Percentiles rank a stretch among this genome's conserved stretches.
Conservation (phyloP, 2,329 filamentous ascomycete genomes). For the Scopulariopsis brevicaulis region DNA sequence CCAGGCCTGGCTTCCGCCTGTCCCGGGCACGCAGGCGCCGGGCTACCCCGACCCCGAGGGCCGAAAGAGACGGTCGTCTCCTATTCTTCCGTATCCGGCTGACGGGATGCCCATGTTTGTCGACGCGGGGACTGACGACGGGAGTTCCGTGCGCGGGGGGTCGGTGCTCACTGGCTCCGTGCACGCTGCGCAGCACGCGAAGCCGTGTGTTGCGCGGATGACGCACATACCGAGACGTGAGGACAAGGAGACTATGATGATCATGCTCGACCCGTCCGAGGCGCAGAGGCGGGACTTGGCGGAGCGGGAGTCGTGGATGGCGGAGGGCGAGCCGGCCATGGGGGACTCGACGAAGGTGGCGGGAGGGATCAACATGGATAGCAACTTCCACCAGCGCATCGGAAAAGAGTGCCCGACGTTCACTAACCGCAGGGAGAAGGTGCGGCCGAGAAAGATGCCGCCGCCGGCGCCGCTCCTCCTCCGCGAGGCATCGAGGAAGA, state of each 20-base stretch:
- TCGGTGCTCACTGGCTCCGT: no score
- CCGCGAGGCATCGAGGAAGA: conserved; percentile 19
- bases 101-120: conserved; percentile 21
- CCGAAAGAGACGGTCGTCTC: conserved; percentile 35
- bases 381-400: conserved; percentile 42
- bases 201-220: conserved; percentile 15
- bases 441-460: conserved; percentile 36
- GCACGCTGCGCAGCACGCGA: no score
- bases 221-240: conserved; percentile 23
- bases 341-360: conserved; percentile 7
- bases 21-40: conserved; percentile 8
- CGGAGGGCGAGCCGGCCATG: conserved; percentile 12
- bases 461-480: conserved; percentile 46
- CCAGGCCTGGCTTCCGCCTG: conserved; percentile 26
- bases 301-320: conserved; percentile 15
- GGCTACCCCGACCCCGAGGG: conserved; percentile 12
- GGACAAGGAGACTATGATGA: conserved; percentile 24
- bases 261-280: conserved; percentile 28
- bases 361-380: conserved; percentile 10
- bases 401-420: conserved; percentile 49
- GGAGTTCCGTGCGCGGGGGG: no score
- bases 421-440: conserved; percentile 35
- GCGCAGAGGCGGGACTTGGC: neutral
- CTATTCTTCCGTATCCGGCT: conserved; percentile 27
- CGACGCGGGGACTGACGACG: conserved; percentile 14